Percentiles rank a stretch among this genome's conserved stretches.
Evolutionary conservation across 2,329 filamentous ascomycete species (phyloP).

Genomic region (Diaporthe humulicola): DNA sequence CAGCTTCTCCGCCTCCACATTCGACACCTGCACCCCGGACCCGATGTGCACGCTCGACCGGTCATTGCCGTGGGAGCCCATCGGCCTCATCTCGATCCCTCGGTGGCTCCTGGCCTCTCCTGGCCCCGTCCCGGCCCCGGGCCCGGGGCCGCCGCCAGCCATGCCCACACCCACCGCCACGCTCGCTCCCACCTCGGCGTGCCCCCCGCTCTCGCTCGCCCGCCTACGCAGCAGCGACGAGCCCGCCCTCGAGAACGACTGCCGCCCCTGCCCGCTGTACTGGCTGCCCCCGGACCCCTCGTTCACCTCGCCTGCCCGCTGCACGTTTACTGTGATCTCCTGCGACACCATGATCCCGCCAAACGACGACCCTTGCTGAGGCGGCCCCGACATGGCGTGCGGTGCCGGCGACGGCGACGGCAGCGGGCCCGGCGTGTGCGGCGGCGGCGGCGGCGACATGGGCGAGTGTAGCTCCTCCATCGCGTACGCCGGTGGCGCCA

Average conservation of each 20-base stretch:
- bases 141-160: background rate
- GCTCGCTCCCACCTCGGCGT: background rate
- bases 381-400: slow-evolving; percentile 22
- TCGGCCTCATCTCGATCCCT: slow-evolving; percentile 46
- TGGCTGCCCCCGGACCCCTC: slow-evolving; percentile 45
- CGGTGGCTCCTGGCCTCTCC: slow-evolving; percentile 22
- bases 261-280: slow-evolving; percentile 38
- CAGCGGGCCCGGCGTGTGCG: slow-evolving; percentile 18
- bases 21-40: slow-evolving; percentile 46
- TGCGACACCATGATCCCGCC: slow-evolving; percentile 74
- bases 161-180: background rate
- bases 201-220: slow-evolving; percentile 33
- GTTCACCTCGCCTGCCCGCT: slow-evolving; percentile 43
- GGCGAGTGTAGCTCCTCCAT: slow-evolving; percentile 27
- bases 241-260: slow-evolving; percentile 16
- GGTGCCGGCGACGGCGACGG: slow-evolving; percentile 9
- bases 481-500: slow-evolving; percentile 34
- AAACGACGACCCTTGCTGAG: slow-evolving; percentile 46
- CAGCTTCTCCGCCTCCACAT: slow-evolving; percentile 51
- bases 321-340: slow-evolving; percentile 69
- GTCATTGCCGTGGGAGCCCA: slow-evolving; percentile 40
- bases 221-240: slow-evolving; percentile 33
- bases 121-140: background rate
- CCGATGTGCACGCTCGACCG: slow-evolving; percentile 43
- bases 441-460: slow-evolving; percentile 15